phyloP scores from a whole-genome alignment of 2,329 filamentous ascomycete genomes.

The Monosporascus sp. region DNA sequence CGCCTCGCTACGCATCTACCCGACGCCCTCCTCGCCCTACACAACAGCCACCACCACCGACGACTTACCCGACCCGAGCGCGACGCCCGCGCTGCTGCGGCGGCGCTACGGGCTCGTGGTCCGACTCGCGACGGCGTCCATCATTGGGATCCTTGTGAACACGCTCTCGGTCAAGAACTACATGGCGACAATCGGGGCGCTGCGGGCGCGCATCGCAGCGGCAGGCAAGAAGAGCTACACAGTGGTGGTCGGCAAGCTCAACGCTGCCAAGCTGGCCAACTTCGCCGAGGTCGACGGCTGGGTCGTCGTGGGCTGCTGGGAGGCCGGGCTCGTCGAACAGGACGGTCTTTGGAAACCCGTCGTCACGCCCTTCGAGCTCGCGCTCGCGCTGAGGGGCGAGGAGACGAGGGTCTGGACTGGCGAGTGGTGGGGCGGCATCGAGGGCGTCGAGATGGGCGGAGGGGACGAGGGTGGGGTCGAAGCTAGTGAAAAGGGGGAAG shows the following conservation, averaged over 20 bases:
- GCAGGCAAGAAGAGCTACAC: slow-evolving; percentile 95
- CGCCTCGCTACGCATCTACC: slow-evolving; percentile 70
- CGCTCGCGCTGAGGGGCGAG: slow-evolving; percentile 69
- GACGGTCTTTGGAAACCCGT: slow-evolving; percentile 84
- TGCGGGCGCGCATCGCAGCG: slow-evolving; percentile 65
- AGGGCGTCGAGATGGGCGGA: slow-evolving; percentile 51
- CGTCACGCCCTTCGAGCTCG: slow-evolving; percentile 91
- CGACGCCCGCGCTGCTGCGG: slow-evolving; percentile 56
- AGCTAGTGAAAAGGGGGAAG: slow-evolving; percentile 6
- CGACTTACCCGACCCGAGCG: slow-evolving; percentile 30
- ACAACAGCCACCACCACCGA: slow-evolving; percentile 40
- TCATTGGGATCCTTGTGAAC: slow-evolving; percentile 94
- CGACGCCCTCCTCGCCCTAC: slow-evolving; percentile 44
- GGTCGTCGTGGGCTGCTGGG: slow-evolving; percentile 98
- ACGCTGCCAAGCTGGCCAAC: slow-evolving; percentile 92
- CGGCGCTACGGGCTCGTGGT: slow-evolving; percentile 86
- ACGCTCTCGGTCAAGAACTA: slow-evolving; percentile 92
- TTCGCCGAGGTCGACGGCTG: slow-evolving; percentile 93
- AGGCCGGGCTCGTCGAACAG: slow-evolving; percentile 86
- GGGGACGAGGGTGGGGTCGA: slow-evolving; percentile 20
- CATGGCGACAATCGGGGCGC: slow-evolving; percentile 68
- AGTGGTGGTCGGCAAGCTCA: slow-evolving; percentile 93
- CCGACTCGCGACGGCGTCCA: slow-evolving; percentile 69
- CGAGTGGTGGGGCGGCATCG: slow-evolving; percentile 84
- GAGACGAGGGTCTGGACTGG: slow-evolving; percentile 77